A percentile compares a stretch with the other conserved stretches of the same genome.
Evolutionary conservation across 2,329 filamentous ascomycete genomes (phyloP).

Genomic region (Botrytis deweyae): DNA sequence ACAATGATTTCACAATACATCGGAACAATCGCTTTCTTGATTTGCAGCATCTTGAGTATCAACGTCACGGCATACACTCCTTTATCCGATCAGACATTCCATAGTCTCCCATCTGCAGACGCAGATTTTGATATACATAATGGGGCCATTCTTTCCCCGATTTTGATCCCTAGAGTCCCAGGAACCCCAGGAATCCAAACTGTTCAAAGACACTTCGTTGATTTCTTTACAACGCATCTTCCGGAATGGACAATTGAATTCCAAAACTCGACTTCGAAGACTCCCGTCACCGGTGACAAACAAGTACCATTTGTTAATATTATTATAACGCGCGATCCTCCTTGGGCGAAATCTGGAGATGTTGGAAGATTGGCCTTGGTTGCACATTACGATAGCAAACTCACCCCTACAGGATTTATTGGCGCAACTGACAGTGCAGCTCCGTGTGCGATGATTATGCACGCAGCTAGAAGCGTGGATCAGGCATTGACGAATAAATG

Average conservation of each 20-base stretch:
- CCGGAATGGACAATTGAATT: constrained; percentile 78
- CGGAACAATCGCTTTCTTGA: constrained; percentile 25
- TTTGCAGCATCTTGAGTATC: constrained; percentile 26
- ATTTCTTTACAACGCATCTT: constrained; percentile 74
- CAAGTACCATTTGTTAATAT: constrained; percentile 84
- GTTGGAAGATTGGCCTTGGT: constrained; percentile 81
- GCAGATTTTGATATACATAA: constrained; percentile 75
- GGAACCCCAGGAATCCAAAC: constrained; percentile 73
- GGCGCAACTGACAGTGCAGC: constrained; percentile 92
- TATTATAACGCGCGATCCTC: constrained; percentile 83
- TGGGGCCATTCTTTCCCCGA: constrained; percentile 77
- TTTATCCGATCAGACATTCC: constrained; percentile 74
- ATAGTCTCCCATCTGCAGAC: constrained; percentile 67
- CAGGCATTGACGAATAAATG: constrained; percentile 78
- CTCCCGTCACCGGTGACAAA: constrained; percentile 68
- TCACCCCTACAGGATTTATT: constrained; percentile 79
- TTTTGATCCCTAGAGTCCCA: constrained; percentile 83
- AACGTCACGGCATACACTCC: constrained; percentile 37
- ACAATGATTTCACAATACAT: constrained; percentile 28
- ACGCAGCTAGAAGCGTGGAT: constrained; percentile 79
- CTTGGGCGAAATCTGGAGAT: constrained; percentile 72
- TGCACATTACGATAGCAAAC: constrained; percentile 90
- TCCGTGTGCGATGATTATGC: constrained; percentile 90
- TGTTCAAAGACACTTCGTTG: constrained; percentile 77
- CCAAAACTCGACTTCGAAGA: constrained; percentile 87